Conservation (phyloP, 2,329 filamentous ascomycete species). For the Aspergillus sp. region DNA sequence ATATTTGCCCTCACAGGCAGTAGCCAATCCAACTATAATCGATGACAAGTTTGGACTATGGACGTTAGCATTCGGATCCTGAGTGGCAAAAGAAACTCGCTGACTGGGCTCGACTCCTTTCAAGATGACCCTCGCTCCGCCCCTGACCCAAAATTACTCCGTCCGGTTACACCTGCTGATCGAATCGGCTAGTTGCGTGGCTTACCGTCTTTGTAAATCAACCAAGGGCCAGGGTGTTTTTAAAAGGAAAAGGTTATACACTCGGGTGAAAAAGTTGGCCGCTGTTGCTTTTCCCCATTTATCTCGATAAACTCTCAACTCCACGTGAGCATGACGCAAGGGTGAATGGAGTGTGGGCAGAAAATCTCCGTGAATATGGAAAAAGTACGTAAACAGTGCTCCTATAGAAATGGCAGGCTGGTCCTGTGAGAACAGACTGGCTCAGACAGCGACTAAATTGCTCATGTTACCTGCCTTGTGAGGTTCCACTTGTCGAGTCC, state of each 20-base stretch:
- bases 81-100: not conserved
- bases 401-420: not conserved
- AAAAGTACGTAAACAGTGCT: not conserved
- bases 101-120: not conserved
- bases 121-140: not conserved
- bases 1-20: not conserved
- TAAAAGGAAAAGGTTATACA: not conserved
- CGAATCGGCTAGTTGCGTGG: constrained; percentile 5
- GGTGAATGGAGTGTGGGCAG: not conserved
- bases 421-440: not conserved
- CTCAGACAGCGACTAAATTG: not conserved
- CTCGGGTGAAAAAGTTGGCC: not conserved
- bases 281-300: not conserved
- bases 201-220: not conserved
- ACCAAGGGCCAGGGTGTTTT: not conserved
- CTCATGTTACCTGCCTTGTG: not conserved
- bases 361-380: not conserved
- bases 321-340: not conserved
- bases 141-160: constrained; percentile 13
- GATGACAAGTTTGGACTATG: not conserved
- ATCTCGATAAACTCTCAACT: not conserved
- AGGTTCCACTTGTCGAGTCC: not conserved
- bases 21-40: not conserved
- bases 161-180: constrained; percentile 12
- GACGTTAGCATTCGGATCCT: not conserved